phyloP scores from a whole-genome alignment of 2,329 filamentous ascomycete species.

The Blastomyces percursus region DNA sequence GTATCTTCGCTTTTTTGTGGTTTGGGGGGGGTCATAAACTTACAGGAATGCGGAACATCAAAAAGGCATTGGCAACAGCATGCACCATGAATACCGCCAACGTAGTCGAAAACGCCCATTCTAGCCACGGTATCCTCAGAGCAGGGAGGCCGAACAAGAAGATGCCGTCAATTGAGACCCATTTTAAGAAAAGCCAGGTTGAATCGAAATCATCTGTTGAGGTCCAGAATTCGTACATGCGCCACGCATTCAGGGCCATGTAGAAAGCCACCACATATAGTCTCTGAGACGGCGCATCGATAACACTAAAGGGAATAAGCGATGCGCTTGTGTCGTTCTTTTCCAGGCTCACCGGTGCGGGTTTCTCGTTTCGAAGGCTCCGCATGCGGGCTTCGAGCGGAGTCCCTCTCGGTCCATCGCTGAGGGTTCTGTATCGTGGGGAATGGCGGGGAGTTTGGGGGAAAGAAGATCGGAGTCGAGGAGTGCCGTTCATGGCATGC shows the following conservation, averaged over 20 bases:
- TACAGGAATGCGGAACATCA: slow-evolving; percentile 86
- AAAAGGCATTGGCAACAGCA: slow-evolving; percentile 62
- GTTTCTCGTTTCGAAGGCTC: slow-evolving; percentile 3
- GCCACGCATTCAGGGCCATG: slow-evolving; percentile 63
- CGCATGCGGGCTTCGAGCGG: slow-evolving; percentile 14
- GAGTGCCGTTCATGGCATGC: slow-evolving; percentile 73
- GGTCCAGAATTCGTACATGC: slow-evolving; percentile 73
- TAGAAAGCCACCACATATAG: slow-evolving; percentile 80
- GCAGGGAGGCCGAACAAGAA: slow-evolving; percentile 82
- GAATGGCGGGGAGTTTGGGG: slow-evolving; percentile 58
- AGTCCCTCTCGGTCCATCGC: slow-evolving; percentile 21
- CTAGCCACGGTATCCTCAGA: slow-evolving; percentile 89
- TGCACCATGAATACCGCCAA: slow-evolving; percentile 61
- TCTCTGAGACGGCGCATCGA: slow-evolving; percentile 85
- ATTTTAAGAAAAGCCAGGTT: slow-evolving; percentile 88
- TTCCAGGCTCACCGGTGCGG: slow-evolving; percentile 17
- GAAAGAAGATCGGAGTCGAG: slow-evolving; percentile 70
- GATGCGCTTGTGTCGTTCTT: slow-evolving; percentile 37
- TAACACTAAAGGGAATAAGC: slow-evolving; percentile 65
- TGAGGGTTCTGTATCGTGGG: slow-evolving; percentile 19
- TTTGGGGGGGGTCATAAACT: slow-evolving; percentile 20
- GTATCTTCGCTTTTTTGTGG: background rate
- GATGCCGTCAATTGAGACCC: slow-evolving; percentile 73
- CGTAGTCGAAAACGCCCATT: slow-evolving; percentile 69
- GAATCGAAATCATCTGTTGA: slow-evolving; percentile 75